Evolutionary conservation across 306 rosid genomes (phyloP).

Genomic region (Cucurbita ficifolia): DNA sequence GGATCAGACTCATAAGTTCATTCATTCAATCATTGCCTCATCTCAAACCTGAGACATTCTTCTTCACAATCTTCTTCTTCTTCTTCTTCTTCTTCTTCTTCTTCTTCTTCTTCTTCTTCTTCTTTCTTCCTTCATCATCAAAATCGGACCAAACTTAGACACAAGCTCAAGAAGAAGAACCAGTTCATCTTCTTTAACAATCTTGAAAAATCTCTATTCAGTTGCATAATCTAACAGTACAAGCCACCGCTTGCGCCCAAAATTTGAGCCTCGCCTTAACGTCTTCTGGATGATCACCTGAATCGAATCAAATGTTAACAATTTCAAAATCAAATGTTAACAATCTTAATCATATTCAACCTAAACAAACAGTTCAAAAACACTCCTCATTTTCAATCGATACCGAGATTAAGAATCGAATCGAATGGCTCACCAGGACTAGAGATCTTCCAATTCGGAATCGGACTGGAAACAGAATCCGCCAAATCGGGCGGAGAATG

Average conservation of each 20-base stretch:
- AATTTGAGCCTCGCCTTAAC: constrained; percentile 84
- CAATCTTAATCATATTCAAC: not conserved
- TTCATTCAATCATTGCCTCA: not conserved
- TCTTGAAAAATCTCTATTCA: constrained; percentile 6
- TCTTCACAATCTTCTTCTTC: not conserved
- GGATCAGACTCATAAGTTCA: not conserved
- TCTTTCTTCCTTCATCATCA: not conserved
- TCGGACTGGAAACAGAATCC: constrained; percentile 26
- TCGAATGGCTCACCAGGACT: constrained; percentile 43
- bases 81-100: not conserved
- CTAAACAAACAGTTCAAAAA: not conserved
- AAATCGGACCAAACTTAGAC: not conserved
- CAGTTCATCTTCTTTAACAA: not conserved
- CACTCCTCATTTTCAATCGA: not conserved
- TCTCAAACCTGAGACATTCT: constrained; percentile 9
- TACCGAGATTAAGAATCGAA: not conserved
- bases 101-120: not conserved
- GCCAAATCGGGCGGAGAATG: constrained; percentile 2
- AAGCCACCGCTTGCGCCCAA: constrained; percentile 93
- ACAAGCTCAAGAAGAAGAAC: not conserved
- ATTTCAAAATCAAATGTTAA: not conserved
- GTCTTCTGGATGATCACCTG: constrained; percentile 87
- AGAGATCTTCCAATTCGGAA: constrained; percentile 80
- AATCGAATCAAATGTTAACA: not conserved
- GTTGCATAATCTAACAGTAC: constrained; percentile 73